These are phyloP conservation scores for Clavulina sp. DNA, from an alignment of 768 basidiomycete genomes.

Conservation along the genomic window DNA sequence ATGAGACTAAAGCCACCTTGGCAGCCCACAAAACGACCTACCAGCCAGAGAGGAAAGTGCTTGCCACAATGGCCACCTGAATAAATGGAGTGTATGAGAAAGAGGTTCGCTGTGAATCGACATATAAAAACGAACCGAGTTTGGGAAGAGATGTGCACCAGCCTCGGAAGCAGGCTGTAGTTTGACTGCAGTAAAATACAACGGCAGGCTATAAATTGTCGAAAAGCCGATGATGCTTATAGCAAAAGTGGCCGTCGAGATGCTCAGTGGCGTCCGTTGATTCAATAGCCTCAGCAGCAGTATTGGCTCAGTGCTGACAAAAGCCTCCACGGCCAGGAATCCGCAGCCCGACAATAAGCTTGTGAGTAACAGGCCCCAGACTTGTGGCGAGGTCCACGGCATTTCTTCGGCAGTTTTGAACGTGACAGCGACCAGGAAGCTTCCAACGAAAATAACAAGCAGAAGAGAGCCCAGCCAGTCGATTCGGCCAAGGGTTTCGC, in stretches of 20 bases:
- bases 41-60: slow-evolving; percentile 81
- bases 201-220: slow-evolving; percentile 28
- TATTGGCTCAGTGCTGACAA: slow-evolving; percentile 66
- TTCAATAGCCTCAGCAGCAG: slow-evolving; percentile 72
- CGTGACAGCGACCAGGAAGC: slow-evolving; percentile 57
- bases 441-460: slow-evolving; percentile 51
- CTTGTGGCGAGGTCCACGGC: slow-evolving; percentile 53
- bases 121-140: slow-evolving; percentile 43
- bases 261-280: slow-evolving; percentile 62
- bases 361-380: slow-evolving; percentile 43
- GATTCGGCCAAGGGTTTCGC: slow-evolving; percentile 58
- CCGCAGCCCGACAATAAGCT: slow-evolving; percentile 35
- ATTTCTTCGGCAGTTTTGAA: slow-evolving; percentile 65
- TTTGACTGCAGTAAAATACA: slow-evolving; percentile 6
- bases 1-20: slow-evolving; percentile 2
- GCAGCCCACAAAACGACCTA: slow-evolving; percentile 22
- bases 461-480: slow-evolving; percentile 75
- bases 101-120: slow-evolving; percentile 10
- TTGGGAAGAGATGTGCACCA: slow-evolving; percentile 80
- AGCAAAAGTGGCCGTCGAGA: slow-evolving; percentile 64
- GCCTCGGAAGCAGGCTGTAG: neutral
- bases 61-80: slow-evolving; percentile 62
- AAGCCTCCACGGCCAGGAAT: slow-evolving; percentile 68
- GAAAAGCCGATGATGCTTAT: slow-evolving; percentile 65
- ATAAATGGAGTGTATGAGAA: neutral